Conservation (phyloP, 2,329 filamentous ascomycete genomes). For the Paecilomyces formosus region DNA sequence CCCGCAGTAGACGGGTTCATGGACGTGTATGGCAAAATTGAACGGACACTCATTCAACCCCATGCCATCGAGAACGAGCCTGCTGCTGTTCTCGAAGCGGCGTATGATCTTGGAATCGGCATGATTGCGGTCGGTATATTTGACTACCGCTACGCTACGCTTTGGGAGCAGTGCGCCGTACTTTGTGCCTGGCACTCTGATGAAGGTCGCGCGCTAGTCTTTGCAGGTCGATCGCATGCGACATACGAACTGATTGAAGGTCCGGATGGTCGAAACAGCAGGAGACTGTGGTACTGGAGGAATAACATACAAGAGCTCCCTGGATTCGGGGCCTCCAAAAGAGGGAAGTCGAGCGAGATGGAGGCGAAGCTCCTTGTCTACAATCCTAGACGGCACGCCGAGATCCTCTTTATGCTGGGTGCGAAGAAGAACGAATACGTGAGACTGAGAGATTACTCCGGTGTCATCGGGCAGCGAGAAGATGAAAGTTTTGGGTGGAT, state of each 20-base stretch:
- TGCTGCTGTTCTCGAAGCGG: slow-evolving; percentile 7
- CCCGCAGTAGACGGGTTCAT: slow-evolving; percentile 8
- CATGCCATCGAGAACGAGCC: slow-evolving; percentile 7
- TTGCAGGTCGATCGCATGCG: slow-evolving; percentile 10
- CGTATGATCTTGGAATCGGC: slow-evolving; percentile 4
- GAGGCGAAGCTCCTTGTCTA: not conserved
- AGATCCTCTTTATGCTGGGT: not conserved
- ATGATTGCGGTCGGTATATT: slow-evolving; percentile 2
- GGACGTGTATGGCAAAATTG: slow-evolving; percentile 3
- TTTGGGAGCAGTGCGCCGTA: slow-evolving; percentile 15
- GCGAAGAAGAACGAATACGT: not conserved
- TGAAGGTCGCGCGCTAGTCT: slow-evolving; percentile 11
- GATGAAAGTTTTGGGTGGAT: not conserved
- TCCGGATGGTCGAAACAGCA: slow-evolving; percentile 1
- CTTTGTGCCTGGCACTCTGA: slow-evolving; percentile 17
- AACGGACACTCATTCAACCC: slow-evolving; percentile 1
- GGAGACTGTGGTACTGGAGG: not conserved
- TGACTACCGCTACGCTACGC: slow-evolving; percentile 9
- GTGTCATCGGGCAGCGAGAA: not conserved
- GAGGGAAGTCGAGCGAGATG: not conserved
- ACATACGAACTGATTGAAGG: slow-evolving; percentile 9
- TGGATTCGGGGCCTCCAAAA: not conserved
- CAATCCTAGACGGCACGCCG: not conserved
- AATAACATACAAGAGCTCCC: not conserved
- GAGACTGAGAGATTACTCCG: not conserved